These are phyloP conservation scores for Leccinum longicurvipes DNA, from an alignment of 768 basidiomycete species.

Conservation along the genomic window DNA sequence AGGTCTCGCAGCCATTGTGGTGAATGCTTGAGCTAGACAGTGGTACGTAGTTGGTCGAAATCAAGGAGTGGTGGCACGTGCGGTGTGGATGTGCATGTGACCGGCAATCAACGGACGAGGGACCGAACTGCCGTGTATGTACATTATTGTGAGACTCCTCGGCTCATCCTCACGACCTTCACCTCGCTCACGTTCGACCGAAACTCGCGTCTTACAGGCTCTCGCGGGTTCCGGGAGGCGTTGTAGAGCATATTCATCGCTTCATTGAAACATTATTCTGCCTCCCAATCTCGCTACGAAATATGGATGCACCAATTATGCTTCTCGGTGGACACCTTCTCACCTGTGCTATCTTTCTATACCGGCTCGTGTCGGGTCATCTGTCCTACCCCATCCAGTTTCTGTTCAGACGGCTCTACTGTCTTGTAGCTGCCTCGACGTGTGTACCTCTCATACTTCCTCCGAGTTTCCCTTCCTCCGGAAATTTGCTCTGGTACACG, in stretches of 20 bases:
- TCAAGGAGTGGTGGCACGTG: background rate
- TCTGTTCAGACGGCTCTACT: conserved; percentile 19
- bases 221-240: background rate
- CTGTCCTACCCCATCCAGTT: conserved; percentile 18
- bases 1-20: conserved; percentile 66
- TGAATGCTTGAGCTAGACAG: background rate
- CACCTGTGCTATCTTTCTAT: conserved; percentile 12
- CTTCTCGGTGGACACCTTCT: conserved; percentile 17
- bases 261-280: too few species aligned
- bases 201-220: background rate
- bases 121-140: too few species aligned
- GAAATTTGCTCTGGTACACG: conserved; percentile 76
- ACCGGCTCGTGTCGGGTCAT: conserved; percentile 10
- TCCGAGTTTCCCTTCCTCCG: conserved; percentile 58
- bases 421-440: conserved; percentile 17
- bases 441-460: conserved; percentile 26
- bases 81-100: background rate
- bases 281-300: background rate
- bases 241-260: background rate
- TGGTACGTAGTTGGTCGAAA: background rate
- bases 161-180: background rate
- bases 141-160: background rate
- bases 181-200: background rate
- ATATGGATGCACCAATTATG: conserved; percentile 22
- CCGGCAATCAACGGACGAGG: background rate